Percentiles rank a stretch among this genome's conserved stretches.
Evolutionary conservation across 2,329 filamentous ascomycete species (phyloP).

Genomic region (Plectosphaerella plurivora): DNA sequence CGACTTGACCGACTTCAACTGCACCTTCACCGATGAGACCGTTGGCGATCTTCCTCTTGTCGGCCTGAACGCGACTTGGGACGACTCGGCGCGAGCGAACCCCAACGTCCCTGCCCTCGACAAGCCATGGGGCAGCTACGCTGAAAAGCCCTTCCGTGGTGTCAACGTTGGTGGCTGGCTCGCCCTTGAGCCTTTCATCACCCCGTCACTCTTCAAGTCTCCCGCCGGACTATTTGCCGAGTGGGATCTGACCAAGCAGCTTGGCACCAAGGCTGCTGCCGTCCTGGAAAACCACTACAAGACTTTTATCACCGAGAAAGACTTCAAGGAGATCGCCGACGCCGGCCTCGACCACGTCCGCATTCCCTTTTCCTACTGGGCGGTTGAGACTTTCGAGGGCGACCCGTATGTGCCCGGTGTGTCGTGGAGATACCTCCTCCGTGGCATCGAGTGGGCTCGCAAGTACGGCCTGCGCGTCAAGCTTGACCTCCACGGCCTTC

Average conservation of each 20-base stretch:
- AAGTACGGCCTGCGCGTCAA: constrained; percentile 48
- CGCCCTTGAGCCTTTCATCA: constrained; percentile 70
- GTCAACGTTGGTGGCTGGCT: constrained; percentile 74
- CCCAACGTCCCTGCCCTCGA: constrained; percentile 60
- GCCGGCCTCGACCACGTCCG: constrained; percentile 56
- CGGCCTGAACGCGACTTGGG: constrained; percentile 65
- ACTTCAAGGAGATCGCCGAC: constrained; percentile 52
- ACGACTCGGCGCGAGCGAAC: constrained; percentile 62
- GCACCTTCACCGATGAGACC: constrained; percentile 65
- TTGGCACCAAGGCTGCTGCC: constrained; percentile 40
- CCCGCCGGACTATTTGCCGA: constrained; percentile 41
- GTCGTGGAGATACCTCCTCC: constrained; percentile 41
- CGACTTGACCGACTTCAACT: constrained; percentile 68
- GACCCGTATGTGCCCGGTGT: constrained; percentile 40
- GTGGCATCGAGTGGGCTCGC: constrained; percentile 52
- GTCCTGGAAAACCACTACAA: constrained; percentile 44
- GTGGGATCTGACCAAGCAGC: constrained; percentile 42
- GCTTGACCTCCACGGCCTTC: constrained; percentile 55
- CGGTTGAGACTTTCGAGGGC: constrained; percentile 43
- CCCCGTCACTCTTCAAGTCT: constrained; percentile 62
- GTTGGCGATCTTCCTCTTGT: constrained; percentile 67
- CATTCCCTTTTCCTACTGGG: constrained; percentile 57
- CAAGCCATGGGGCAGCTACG: constrained; percentile 57
- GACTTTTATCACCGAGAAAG: constrained; percentile 40
- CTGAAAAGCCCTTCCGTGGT: constrained; percentile 60